phyloP scores from a whole-genome alignment of 129 eudicot genomes.

The Artemisia argyi region DNA sequence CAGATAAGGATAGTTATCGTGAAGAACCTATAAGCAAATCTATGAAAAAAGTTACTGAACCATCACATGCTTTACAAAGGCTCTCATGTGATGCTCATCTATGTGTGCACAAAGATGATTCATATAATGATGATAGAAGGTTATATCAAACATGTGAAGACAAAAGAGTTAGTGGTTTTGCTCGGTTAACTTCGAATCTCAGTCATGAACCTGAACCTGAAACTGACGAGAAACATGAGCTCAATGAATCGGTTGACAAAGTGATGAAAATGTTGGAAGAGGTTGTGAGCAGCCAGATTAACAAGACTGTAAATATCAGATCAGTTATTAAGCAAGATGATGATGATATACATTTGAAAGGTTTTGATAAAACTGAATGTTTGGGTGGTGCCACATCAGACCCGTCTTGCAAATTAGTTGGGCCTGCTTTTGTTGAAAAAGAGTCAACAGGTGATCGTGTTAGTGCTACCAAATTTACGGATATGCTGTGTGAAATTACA shows the following conservation, averaged over 20 bases:
- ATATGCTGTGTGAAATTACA: neutral
- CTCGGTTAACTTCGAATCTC: constrained; percentile 39
- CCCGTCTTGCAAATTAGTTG: constrained; percentile 37
- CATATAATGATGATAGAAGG: neutral
- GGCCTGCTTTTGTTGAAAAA: constrained; percentile 48
- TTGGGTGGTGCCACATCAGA: constrained; percentile 13
- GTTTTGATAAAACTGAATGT: constrained; percentile 17
- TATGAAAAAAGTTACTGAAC: too few relatives aligned
- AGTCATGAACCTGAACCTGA: constrained; percentile 17
- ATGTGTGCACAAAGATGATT: constrained; percentile 20
- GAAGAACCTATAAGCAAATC: too few relatives aligned
- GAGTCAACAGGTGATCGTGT: constrained; percentile 12
- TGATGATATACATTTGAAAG: constrained; percentile 21
- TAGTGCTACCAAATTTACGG: neutral
- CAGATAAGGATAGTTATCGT: too few relatives aligned
- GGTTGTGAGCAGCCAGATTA: constrained; percentile 22
- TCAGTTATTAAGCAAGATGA: constrained; percentile 7
- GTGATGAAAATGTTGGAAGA: constrained; percentile 47
- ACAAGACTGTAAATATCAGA: constrained; percentile 27
- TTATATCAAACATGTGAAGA: constrained; percentile 3
- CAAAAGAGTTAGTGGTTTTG: constrained; percentile 53
- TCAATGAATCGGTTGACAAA: constrained; percentile 46
- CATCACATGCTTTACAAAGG: too few relatives aligned
- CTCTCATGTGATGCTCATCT: constrained; percentile 16
- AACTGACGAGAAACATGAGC: constrained; percentile 10